These are phyloP conservation scores for Fusarium tanahbumbuense DNA, from an alignment of 2,329 filamentous ascomycete species.

Conservation along the genomic window DNA sequence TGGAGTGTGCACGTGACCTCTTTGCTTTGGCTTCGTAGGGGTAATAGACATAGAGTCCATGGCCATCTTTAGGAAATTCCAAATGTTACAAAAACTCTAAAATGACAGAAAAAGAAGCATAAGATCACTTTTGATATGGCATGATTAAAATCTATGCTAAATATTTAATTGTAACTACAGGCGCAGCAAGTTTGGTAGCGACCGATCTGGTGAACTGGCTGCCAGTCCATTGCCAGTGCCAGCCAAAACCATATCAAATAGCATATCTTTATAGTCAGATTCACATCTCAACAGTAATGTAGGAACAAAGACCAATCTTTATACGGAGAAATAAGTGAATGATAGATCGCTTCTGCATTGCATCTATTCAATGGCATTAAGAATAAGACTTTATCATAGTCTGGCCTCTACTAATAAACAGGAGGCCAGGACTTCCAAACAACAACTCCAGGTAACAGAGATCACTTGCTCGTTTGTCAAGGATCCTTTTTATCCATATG, in stretches of 20 bases:
- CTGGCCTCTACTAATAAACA: slow-evolving; percentile 21
- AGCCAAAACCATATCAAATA: not conserved
- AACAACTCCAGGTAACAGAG: slow-evolving; percentile 40
- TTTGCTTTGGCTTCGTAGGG: slow-evolving; percentile 16
- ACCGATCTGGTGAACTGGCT: not conserved
- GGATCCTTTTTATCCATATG: slow-evolving; percentile 35
- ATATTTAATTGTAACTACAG: not conserved
- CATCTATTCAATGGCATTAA: slow-evolving; percentile 47
- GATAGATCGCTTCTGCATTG: slow-evolving; percentile 16
- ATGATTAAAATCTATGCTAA: fast-evolving
- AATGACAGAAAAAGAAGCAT: not conserved
- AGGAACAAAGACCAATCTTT: not conserved
- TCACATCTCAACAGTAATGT: not conserved
- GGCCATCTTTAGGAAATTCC: not conserved
- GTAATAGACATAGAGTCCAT: not conserved
- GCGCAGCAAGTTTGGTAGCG: not conserved
- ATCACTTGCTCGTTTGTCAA: slow-evolving; percentile 33
- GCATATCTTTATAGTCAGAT: not conserved
- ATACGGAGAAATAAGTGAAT: not conserved
- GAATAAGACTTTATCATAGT: slow-evolving; percentile 33
- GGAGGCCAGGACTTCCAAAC: slow-evolving; percentile 23
- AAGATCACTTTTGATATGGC: not conserved
- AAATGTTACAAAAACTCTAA: not conserved
- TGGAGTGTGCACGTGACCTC: slow-evolving; percentile 31
- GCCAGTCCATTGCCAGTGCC: slow-evolving; percentile 3